These are phyloP conservation scores for Voacanga thouarsii DNA, from an alignment of 257 asterid genomes.

Conservation along the genomic window DNA sequence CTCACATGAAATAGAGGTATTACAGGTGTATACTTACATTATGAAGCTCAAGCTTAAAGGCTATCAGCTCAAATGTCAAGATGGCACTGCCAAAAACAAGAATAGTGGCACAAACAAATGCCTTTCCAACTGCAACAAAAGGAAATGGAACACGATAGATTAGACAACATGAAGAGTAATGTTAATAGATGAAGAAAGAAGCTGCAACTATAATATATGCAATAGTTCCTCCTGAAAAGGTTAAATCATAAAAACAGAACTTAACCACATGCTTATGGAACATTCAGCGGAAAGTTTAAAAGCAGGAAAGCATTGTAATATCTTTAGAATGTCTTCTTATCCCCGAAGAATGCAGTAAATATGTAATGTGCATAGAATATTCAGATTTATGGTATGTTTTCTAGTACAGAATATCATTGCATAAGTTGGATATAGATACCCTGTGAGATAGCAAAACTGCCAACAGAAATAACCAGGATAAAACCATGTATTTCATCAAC, in stretches of 20 bases:
- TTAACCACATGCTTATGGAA: not conserved
- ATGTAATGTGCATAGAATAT: not conserved
- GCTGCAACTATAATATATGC: not conserved
- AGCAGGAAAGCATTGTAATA: not conserved
- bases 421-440: not conserved
- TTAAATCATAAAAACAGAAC: not conserved
- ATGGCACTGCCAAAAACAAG: constrained; percentile 72
- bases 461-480: not conserved
- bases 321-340: not conserved
- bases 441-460: not conserved
- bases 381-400: not conserved
- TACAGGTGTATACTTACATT: constrained; percentile 42
- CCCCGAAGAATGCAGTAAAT: not conserved
- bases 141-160: constrained; percentile 10
- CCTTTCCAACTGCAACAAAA: constrained; percentile 68
- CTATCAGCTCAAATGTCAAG: constrained; percentile 50
- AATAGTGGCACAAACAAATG: constrained; percentile 73
- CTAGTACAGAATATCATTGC: not conserved
- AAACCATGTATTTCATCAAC: not conserved
- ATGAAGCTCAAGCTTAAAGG: constrained; percentile 59
- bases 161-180: not conserved
- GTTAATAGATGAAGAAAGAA: not conserved
- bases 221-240: not conserved
- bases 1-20: not conserved
- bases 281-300: not conserved